phyloP scores from a whole-genome alignment of 2,329 filamentous ascomycete species.

The Diplocarpon mali region DNA sequence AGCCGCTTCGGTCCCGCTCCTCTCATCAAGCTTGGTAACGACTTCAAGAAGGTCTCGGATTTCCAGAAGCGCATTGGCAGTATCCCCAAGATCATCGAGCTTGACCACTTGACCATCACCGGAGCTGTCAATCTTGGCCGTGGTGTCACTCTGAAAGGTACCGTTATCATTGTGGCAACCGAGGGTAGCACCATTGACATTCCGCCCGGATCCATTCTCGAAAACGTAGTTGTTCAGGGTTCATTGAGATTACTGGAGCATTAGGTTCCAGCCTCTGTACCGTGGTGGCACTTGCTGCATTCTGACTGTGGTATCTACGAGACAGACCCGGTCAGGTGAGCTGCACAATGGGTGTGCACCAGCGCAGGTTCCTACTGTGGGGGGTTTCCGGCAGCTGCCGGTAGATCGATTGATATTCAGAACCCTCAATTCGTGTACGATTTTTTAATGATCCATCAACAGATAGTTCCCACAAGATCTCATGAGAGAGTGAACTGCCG shows the following conservation, averaged over 20 bases:
- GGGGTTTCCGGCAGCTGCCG: too few species aligned
- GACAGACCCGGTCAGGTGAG: conserved; percentile 5
- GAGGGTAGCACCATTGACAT: conserved; percentile 98
- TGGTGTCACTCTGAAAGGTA: conserved; percentile 92
- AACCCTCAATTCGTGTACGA: too few species aligned
- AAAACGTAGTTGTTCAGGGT: conserved; percentile 98
- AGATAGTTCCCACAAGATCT: too few species aligned
- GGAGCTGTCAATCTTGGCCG: conserved; percentile 94
- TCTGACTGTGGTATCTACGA: conserved; percentile 5
- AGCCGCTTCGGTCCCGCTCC: conserved; percentile 94
- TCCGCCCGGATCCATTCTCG: conserved; percentile 88
- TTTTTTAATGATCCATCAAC: too few species aligned
- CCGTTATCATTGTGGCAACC: conserved; percentile 96
- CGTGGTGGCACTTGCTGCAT: conserved; percentile 1
- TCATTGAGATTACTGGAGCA: conserved; percentile 69
- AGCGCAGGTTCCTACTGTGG: neutral
- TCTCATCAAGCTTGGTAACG: conserved; percentile 94
- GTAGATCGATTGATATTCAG: too few species aligned
- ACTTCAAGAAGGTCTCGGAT: conserved; percentile 99
- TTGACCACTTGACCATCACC: conserved; percentile 93
- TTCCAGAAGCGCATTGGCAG: conserved; percentile 81
- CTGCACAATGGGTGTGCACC: neutral
- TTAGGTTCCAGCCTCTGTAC: conserved; percentile 29
- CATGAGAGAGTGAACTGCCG: too few species aligned
- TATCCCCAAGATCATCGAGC: conserved; percentile 83